phyloP scores from a whole-genome alignment of 306 rosid genomes.

The Acacia confusa region DNA sequence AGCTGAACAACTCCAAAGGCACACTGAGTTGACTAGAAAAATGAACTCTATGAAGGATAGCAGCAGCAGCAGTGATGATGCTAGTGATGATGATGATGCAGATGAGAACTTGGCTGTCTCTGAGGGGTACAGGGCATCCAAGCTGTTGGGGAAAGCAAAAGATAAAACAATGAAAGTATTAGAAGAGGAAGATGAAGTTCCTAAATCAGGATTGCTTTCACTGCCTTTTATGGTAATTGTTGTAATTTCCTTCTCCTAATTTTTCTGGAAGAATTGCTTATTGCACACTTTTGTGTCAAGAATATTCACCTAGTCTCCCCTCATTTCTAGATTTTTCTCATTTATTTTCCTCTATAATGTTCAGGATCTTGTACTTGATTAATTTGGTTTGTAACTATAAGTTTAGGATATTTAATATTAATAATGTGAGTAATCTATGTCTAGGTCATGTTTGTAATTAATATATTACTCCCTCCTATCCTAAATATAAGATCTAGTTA shows the following conservation, averaged over 20 bases:
- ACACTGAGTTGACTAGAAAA: conserved; percentile 75
- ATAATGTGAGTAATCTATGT: not conserved
- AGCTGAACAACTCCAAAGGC: conserved; percentile 68
- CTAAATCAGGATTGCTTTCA: conserved; percentile 75
- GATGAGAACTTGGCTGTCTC: conserved; percentile 49
- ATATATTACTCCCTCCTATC: too few species aligned
- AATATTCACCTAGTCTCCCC: not conserved
- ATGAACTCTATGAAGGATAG: conserved; percentile 67
- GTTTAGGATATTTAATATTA: not conserved
- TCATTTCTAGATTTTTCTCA: not conserved
- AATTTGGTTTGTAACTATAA: not conserved
- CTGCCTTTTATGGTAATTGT: conserved; percentile 86
- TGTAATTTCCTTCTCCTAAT: conserved; percentile 28
- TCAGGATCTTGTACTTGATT: not conserved
- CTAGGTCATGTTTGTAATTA: not conserved
- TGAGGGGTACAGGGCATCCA: conserved; percentile 54
- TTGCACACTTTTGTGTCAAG: conserved; percentile 3
- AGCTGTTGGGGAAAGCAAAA: conserved; percentile 68
- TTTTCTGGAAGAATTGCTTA: conserved; percentile 8
- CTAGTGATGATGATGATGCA: conserved; percentile 67
- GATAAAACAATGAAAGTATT: conserved; percentile 63
- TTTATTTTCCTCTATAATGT: not conserved
- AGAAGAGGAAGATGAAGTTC: conserved; percentile 72
- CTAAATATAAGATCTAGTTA: not conserved
- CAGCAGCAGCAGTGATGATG: conserved; percentile 58